phyloP scores from a whole-genome alignment of 169 alveolate genomes.

The Plasmodium berghei region DNA sequence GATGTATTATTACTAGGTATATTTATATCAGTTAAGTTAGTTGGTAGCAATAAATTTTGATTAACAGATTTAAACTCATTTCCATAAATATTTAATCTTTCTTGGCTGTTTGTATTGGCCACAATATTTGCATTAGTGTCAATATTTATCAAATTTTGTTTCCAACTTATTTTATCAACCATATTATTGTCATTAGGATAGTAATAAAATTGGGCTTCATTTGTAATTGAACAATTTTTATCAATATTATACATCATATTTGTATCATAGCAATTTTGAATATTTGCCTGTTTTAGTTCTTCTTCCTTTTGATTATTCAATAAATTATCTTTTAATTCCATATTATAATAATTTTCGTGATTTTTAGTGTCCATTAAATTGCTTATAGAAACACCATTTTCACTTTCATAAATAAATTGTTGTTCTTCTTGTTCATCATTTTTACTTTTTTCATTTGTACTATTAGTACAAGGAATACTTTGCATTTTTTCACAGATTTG shows the following conservation, averaged over 20 bases:
- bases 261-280: constrained; percentile 4
- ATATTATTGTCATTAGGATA: background rate
- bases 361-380: background rate
- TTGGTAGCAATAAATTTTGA: no score
- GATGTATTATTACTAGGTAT: no score
- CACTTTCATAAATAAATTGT: background rate
- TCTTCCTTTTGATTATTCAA: background rate
- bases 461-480: constrained; percentile 19
- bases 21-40: no score
- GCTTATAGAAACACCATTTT: background rate
- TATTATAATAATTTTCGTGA: background rate
- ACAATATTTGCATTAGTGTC: no score
- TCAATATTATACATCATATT: background rate
- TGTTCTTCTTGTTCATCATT: constrained; percentile 1
- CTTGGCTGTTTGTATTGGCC: no score
- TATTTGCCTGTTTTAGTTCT: background rate
- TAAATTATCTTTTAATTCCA: background rate
- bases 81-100: no score
- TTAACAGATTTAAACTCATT: no score
- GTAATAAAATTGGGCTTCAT: constrained; percentile 11
- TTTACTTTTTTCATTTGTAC: constrained; percentile 16
- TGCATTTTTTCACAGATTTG: constrained; percentile 5
- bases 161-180: background rate
- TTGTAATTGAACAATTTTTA: background rate
- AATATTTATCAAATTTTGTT: no score